Base-by-base conservation (phyloP, 495 filamentous ascomycete genomes). In the Trichoderma parareesei region DNA sequence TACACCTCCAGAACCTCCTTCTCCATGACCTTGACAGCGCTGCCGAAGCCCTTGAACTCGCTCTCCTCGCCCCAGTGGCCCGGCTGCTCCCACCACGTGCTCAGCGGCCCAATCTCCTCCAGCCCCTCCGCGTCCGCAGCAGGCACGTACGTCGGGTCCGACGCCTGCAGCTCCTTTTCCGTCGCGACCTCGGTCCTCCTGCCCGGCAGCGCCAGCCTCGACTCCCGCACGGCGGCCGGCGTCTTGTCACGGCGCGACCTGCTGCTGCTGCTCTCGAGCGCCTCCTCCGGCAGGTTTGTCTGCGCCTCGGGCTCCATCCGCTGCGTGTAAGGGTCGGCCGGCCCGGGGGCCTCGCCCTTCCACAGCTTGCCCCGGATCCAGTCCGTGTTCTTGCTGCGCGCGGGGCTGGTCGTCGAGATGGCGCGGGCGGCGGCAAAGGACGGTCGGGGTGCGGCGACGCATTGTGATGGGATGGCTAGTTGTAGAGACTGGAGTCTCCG, bases 61-160 rank as follows among this genome's bases (percentile, higher is more conserved):
- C 69, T 72, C 2, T 70, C 71, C 16, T 65, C 35, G 38, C 70
- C 70, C 71, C 78, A 81, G 67, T 85, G 77, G 48, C 71, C 70
- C 40, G 70, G 70, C 20, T 75, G 53, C 57, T 78, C 74, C 76
- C 78, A 82, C 82, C 81, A 88, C 41, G 73, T 67, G 41, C 74
- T 77, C 65, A 80, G 63, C 38, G 78, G 79, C 65, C 82, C 89
- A 20, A 92, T 77, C 40, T 73, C 73, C 63, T 84, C 75, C 62
- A 93, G 74, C 0, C 80, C 85, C 9, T 84, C 77, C 72, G 80
- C 84, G 7, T 75, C 80, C 41, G 76, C 74, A 61, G 90, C 88
- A 37, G 82, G 82, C 60, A 73, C 69, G 71, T 92, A 92, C 4
- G 71, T 49, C 11, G 75, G 60, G 53, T 81, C 78, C 2, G 53